Evolutionary conservation across 257 asterid genomes (phyloP), one percentile per base, ranked within the genome.

Genomic region (Solanum sparsipilum): DNA sequence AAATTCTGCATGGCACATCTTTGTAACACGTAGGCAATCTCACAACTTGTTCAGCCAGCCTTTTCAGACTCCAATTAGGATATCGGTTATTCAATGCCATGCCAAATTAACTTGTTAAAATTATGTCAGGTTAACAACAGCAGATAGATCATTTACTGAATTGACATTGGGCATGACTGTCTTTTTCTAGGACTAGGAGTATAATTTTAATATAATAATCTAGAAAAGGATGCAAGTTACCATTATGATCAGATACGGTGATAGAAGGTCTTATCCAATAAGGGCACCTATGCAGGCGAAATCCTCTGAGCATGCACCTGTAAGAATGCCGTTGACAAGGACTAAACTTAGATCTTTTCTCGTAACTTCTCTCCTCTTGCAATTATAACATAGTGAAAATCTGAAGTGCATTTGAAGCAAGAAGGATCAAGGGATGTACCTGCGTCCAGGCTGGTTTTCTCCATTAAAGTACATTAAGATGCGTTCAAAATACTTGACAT

Each of bases 261-360:
- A 97, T 94, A 85, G 98, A 92, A 85, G 98, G 98, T 91, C 98
- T 93, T 86, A 97, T 91, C 99, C 99, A 97, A 88, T 94, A 94
- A 60, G 99, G 99, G 92, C 98, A 97, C 87, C 94, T 94, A 65
- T 93, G 99, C 90, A 97, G 96, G 88, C 98, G 98, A 88, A 97
- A 94, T 89, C 98, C 99, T 93, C 98, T 93, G 87, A 97, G 98
- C 94, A 97, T 93, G 94, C 98, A 94, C 95, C 99, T 97, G 96
- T 89, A 90, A n/a, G 46, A 31, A 83, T 87, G 89, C 48, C 74
- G 34, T 56, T 27, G 31, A 48, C 16, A 52, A 81, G 18, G 83
- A 83, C 44, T 34, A 58, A 32, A 73, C 39, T 38, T 13, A 86
- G 60, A 63, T 35, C 81, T 21, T 72, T 73, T 35, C 21, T 36